Evolutionary conservation across 2,329 filamentous ascomycete genomes (phyloP).

Genomic region (Cadophora gregata): DNA sequence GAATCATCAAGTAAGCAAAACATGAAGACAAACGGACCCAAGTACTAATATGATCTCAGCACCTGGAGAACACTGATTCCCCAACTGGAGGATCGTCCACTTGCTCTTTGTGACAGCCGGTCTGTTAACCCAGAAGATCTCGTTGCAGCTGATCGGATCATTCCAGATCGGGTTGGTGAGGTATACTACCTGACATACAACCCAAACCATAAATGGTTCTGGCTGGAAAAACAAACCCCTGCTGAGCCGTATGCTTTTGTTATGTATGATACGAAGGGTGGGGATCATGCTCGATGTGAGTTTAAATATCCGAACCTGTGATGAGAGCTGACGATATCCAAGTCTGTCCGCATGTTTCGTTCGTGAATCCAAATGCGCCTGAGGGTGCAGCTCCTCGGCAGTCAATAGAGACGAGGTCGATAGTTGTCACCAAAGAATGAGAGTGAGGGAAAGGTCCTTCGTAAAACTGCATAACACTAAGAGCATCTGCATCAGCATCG

Average conservation of each 20-base stretch:
- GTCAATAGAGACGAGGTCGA: constrained; percentile 32
- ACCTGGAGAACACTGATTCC: constrained; percentile 39
- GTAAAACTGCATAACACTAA: background rate
- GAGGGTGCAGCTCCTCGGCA: constrained; percentile 26
- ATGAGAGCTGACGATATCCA: background rate
- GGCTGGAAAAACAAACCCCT: constrained; percentile 36
- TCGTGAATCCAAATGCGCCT: constrained; percentile 28
- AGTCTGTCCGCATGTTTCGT: constrained; percentile 37
- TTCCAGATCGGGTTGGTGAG: constrained; percentile 37
- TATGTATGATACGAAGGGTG: constrained; percentile 37
- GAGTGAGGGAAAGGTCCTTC: background rate
- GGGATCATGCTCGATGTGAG: constrained; percentile 34
- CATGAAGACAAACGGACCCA: background rate
- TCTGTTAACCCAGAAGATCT: constrained; percentile 36
- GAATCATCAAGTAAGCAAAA: constrained; percentile 33
- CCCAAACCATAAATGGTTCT: constrained; percentile 40
- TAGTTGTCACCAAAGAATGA: constrained; percentile 32
- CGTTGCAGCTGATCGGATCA: constrained; percentile 37
- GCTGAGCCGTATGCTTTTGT: constrained; percentile 37
- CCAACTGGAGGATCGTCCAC: constrained; percentile 37
- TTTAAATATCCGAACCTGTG: background rate
- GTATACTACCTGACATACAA: constrained; percentile 40
- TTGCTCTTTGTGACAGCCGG: constrained; percentile 36
- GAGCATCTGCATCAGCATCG: background rate
- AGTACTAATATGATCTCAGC: constrained; percentile 18